A percentile compares a stretch with the other conserved stretches of the same genome.
Evolutionary conservation across 2,329 filamentous ascomycete genomes (phyloP).

Genomic region (Dactylellina haptotyla): DNA sequence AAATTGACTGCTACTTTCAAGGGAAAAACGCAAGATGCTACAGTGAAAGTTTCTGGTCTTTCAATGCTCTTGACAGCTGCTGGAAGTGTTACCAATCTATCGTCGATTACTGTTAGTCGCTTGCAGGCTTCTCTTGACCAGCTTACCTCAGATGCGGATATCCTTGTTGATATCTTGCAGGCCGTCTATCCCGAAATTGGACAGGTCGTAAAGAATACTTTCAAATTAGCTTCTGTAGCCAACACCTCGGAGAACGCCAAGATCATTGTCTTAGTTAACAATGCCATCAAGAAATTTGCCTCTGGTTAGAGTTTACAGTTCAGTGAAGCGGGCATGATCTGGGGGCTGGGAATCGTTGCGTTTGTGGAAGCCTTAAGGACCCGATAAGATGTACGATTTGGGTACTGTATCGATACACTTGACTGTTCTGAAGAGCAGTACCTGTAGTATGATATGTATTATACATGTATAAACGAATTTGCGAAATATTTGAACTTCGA

Average conservation of each 20-base stretch:
- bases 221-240: slow-evolving; percentile 26
- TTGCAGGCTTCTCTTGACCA: slow-evolving; percentile 19
- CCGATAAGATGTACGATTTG: too few species aligned
- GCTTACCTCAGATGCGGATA: slow-evolving; percentile 10
- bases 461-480: too few species aligned
- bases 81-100: slow-evolving; percentile 13
- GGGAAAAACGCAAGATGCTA: slow-evolving; percentile 19
- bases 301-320: slow-evolving; percentile 1
- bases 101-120: slow-evolving; percentile 7
- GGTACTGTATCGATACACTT: too few species aligned
- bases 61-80: slow-evolving; percentile 10
- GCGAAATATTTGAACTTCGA: too few species aligned
- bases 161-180: slow-evolving; percentile 19
- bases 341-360: background rate
- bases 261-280: slow-evolving; percentile 21
- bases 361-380: too few species aligned
- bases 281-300: slow-evolving; percentile 30
- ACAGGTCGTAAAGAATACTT: slow-evolving; percentile 28
- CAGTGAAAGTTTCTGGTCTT: slow-evolving; percentile 11
- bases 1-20: slow-evolving; percentile 17
- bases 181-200: slow-evolving; percentile 29
- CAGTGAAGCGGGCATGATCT: background rate
- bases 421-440: too few species aligned
- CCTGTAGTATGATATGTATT: background rate
- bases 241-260: slow-evolving; percentile 47